Evolutionary conservation across 768 basidiomycete genomes (phyloP).

Genomic region (Xanthoconium purpureum): DNA sequence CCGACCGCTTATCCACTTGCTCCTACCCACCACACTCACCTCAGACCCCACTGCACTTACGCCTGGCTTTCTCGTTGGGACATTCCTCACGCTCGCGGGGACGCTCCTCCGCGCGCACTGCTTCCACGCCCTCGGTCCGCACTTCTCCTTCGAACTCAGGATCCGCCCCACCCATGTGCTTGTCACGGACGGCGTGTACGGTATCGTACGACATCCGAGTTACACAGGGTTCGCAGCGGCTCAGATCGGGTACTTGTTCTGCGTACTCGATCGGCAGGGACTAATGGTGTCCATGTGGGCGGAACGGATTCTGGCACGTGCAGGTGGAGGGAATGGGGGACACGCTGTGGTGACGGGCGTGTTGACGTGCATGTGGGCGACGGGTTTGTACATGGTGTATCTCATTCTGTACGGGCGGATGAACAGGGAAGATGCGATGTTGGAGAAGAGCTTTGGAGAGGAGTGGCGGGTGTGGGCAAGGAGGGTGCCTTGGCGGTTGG

Average conservation of each 20-base stretch:
- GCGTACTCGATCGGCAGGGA: slow-evolving; percentile 1
- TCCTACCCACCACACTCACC: too few species aligned
- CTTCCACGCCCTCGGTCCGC: slow-evolving; percentile 17
- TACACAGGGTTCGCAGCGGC: slow-evolving; percentile 14
- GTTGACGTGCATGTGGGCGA: neutral
- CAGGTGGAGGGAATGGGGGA: neutral
- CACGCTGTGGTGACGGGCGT: neutral
- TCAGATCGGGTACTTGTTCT: slow-evolving; percentile 1
- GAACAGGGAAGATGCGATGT: slow-evolving; percentile 25
- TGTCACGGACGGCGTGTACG: slow-evolving; percentile 25
- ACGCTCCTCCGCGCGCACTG: slow-evolving; percentile 15
- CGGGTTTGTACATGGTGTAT: neutral
- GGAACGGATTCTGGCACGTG: neutral
- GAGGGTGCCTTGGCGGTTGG: slow-evolving; percentile 20
- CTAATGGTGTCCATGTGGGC: slow-evolving; percentile 4
- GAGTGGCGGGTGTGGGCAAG: slow-evolving; percentile 24
- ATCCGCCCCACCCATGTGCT: slow-evolving; percentile 17
- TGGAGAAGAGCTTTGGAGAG: slow-evolving; percentile 23
- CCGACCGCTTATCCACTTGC: neutral
- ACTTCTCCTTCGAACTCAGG: slow-evolving; percentile 27
- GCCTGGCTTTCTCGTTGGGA: slow-evolving; percentile 10
- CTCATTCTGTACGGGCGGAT: slow-evolving; percentile 10
- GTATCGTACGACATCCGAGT: slow-evolving; percentile 30
- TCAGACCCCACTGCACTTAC: neutral
- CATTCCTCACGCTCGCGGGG: slow-evolving; percentile 2